phyloP scores from a whole-genome alignment of 805 yeast species.

The Jamesozyma gamospora region DNA sequence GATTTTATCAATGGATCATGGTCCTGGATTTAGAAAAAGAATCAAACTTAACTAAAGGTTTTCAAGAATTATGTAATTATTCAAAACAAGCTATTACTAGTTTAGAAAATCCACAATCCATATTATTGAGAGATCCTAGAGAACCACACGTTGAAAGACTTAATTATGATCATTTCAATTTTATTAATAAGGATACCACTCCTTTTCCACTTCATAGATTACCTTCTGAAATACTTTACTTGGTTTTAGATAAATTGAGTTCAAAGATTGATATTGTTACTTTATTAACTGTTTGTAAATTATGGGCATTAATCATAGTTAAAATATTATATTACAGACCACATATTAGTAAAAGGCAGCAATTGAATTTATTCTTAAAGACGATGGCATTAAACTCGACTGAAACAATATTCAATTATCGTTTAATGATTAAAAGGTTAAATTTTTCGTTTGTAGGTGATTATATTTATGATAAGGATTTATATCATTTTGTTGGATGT shows the following conservation, averaged over 20 bases:
- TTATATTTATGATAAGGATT: conserved; percentile 52
- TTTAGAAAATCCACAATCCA: background rate
- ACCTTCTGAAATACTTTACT: conserved; percentile 50
- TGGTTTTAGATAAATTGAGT: conserved; percentile 55
- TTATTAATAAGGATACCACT: background rate
- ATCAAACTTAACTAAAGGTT: conserved; percentile 11
- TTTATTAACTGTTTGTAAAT: conserved; percentile 62
- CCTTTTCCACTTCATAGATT: conserved; percentile 27
- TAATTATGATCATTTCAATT: background rate
- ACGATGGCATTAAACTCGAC: conserved; percentile 21
- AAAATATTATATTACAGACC: conserved; percentile 88
- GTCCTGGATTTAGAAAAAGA: conserved; percentile 17
- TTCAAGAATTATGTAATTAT: conserved; percentile 15
- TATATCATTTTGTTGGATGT: conserved; percentile 56
- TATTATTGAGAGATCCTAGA: background rate
- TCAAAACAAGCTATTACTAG: conserved; percentile 6
- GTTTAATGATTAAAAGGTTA: conserved; percentile 62
- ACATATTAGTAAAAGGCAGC: conserved; percentile 49
- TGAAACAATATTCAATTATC: conserved; percentile 55
- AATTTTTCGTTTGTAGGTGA: conserved; percentile 69
- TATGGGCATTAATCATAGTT: conserved; percentile 69
- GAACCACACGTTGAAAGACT: background rate
- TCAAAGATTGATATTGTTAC: conserved; percentile 51
- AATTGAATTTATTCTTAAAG: conserved; percentile 32
- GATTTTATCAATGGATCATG: conserved; percentile 18